A percentile compares a stretch with the other conserved stretches of the same genome.
phyloP scores from a whole-genome alignment of 129 eudicot genomes.

The Escallonia herrerae region DNA sequence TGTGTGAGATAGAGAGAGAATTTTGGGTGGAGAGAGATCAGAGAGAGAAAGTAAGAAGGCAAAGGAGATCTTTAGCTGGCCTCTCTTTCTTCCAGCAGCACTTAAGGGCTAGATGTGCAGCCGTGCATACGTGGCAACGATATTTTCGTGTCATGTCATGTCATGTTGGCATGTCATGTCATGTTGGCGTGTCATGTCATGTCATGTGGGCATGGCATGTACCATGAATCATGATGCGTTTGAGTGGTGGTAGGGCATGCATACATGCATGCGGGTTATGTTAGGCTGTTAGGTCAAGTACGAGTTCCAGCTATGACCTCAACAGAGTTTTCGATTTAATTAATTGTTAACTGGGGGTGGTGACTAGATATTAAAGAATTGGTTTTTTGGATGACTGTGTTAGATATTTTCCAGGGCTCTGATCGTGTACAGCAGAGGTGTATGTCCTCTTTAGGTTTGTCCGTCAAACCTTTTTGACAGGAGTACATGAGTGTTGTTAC shows the following conservation, averaged over 20 bases:
- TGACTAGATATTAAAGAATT: neutral
- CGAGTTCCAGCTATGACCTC: neutral
- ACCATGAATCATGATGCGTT: neutral
- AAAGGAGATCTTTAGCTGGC: slow-evolving; percentile 79
- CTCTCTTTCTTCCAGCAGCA: slow-evolving; percentile 43
- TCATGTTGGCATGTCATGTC: no score
- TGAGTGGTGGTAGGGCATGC: no score
- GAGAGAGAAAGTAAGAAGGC: slow-evolving; percentile 26
- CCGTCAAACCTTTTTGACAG: no score
- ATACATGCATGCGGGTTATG: neutral
- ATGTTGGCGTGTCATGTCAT: no score
- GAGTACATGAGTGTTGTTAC: no score
- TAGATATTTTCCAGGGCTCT: slow-evolving; percentile 1
- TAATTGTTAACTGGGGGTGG: no score
- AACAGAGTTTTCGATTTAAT: no score
- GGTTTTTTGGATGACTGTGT: neutral
- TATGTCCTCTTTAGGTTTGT: neutral
- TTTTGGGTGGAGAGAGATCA: slow-evolving; percentile 23
- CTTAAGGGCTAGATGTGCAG: slow-evolving; percentile 5
- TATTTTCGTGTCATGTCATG: slow-evolving; percentile 50
- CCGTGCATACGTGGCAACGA: slow-evolving; percentile 77
- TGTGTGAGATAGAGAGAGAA: neutral
- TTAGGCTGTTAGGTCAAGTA: no score
- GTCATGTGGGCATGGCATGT: no score
- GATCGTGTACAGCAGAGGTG: neutral